Evolutionary conservation across 176 grass and related monocot genomes (phyloP).

Genomic region (Neostapfia colusana): DNA sequence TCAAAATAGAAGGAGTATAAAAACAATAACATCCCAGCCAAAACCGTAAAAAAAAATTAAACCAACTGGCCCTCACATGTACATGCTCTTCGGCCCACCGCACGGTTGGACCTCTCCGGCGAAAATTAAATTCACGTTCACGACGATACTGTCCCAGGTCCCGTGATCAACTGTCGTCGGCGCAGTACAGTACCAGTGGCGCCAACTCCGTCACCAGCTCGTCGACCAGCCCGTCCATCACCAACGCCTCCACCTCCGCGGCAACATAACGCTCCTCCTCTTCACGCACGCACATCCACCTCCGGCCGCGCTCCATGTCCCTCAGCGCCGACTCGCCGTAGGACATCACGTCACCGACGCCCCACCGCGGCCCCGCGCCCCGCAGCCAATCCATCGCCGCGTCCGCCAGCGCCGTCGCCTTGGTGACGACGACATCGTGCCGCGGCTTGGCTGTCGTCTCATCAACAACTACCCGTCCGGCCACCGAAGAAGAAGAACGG

Average conservation of each 20-base stretch:
- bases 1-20: too few relatives aligned
- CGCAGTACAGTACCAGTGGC: not conserved
- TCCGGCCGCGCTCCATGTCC: conserved; percentile 56
- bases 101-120: too few relatives aligned
- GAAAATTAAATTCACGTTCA: too few relatives aligned
- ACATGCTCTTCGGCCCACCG: too few relatives aligned
- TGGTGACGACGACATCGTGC: not conserved
- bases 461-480: not conserved
- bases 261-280: conserved; percentile 33
- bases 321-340: conserved; percentile 42
- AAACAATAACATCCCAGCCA: too few relatives aligned
- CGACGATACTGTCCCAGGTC: not conserved
- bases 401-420: not conserved
- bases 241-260: not conserved
- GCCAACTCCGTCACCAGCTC: conserved; percentile 31
- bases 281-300: conserved; percentile 40
- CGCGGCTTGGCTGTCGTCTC: not conserved
- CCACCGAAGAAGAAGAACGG: not conserved
- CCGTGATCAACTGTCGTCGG: not conserved
- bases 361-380: conserved; percentile 39
- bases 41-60: too few relatives aligned
- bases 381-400: conserved; percentile 51
- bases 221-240: conserved; percentile 22
- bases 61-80: too few relatives aligned
- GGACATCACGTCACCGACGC: conserved; percentile 36